Evolutionary conservation across 2,329 filamentous ascomycete genomes (phyloP).

Genomic region (Endoconidiophora laricicola): DNA sequence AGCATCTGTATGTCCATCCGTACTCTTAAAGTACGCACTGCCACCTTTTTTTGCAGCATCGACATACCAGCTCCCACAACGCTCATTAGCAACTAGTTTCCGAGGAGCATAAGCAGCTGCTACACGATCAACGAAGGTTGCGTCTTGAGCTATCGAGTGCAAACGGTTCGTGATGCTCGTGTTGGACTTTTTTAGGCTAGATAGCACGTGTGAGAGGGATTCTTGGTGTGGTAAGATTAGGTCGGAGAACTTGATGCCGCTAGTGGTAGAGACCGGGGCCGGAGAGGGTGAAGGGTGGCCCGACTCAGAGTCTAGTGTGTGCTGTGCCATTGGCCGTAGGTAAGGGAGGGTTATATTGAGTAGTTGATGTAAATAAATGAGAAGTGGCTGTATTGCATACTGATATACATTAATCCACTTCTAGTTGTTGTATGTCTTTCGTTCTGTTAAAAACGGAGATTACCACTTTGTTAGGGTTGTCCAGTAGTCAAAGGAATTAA

Average conservation of each 20-base stretch:
- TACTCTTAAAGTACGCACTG: slow-evolving; percentile 93
- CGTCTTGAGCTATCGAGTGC: slow-evolving; percentile 59
- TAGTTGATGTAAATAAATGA: too few relatives aligned
- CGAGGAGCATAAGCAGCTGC: slow-evolving; percentile 34
- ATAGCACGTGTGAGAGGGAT: slow-evolving; percentile 53
- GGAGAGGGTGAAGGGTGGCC: background rate
- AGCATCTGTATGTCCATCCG: slow-evolving; percentile 78
- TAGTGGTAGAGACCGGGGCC: background rate
- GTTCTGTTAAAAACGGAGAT: background rate
- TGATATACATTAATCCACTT: too few relatives aligned
- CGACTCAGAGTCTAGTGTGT: too few relatives aligned
- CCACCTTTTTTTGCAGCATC: slow-evolving; percentile 43
- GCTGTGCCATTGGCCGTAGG: background rate
- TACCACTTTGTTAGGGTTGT: too few relatives aligned
- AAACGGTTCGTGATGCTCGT: slow-evolving; percentile 73
- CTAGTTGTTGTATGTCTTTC: background rate
- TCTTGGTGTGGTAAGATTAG: slow-evolving; percentile 37
- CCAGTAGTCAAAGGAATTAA: too few relatives aligned
- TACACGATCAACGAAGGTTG: slow-evolving; percentile 52
- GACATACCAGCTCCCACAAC: slow-evolving; percentile 95
- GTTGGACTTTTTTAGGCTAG: slow-evolving; percentile 46
- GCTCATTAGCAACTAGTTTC: slow-evolving; percentile 78
- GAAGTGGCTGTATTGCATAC: too few relatives aligned
- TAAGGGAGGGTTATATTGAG: background rate
- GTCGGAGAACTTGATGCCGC: slow-evolving; percentile 20